Base-by-base conservation (phyloP, 2,329 filamentous ascomycete species). In the Pestalotiopsis sp. region DNA sequence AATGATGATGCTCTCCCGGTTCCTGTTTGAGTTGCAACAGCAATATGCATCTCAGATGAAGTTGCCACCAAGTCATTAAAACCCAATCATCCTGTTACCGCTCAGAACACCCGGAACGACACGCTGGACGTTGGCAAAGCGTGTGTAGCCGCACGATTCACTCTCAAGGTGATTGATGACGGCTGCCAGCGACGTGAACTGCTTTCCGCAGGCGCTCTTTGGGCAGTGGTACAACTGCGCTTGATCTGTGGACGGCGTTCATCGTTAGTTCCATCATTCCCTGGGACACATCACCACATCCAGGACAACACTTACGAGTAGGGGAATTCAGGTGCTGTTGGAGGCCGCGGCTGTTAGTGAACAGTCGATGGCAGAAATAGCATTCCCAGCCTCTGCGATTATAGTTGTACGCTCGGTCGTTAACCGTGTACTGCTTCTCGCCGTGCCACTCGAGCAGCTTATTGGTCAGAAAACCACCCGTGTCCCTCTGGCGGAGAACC, bases 241-340 rank as follows among this genome's bases (percentile, higher is more conserved):
- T 63, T 80, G 78, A 66, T 85, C 78, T 80, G 66, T 25, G 11
- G 45, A 52, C 27, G 40, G 5, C 62, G 25, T 5, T 20, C 38
- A 52, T n/a, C 11, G 40, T 71, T 38, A 72, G 68, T 40, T 14
- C 13, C 2, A 23, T 65, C 6, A 52, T 63, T 12, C 12, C 13
- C 20, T 23, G 20, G 20, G 31, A 25, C 11, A 49, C 20, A 23
- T 13, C 12, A 9, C n/a, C 6, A 2, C n/a, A 11, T 23, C 13
- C 1, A 36, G 20, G 23, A 38, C 14, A 64, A 38, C 1, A 81
- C 78, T 83, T 80, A 79, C 89, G 88, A 0, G 73, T 77, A 0
- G 84, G 79, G 0, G 88, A 91, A 52, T 81, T 83, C 1, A 91
- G 75, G 71, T 92, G 89, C 66, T 83, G 78, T 62, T 86, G 85